A percentile compares a stretch with the other conserved stretches of the same genome.
Evolutionary conservation across 2,329 filamentous ascomycete genomes (phyloP).

Genomic region (Neofusicoccum laricinum): DNA sequence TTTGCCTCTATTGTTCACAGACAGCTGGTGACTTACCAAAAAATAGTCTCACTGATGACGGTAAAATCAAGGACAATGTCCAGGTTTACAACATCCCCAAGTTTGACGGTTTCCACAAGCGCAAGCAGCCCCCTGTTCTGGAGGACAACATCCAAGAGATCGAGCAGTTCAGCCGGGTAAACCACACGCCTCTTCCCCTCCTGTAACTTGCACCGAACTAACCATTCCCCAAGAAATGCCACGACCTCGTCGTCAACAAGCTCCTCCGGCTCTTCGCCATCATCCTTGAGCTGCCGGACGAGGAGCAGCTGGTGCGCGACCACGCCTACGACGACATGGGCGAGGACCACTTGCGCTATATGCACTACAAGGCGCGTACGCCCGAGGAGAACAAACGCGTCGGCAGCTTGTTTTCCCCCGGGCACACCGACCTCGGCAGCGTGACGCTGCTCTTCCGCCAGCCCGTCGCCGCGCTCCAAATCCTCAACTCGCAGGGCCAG

Average conservation of each 20-base stretch:
- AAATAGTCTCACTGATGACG: constrained; percentile 26
- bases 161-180: constrained; percentile 46
- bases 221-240: constrained; percentile 33
- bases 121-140: constrained; percentile 47
- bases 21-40: too few relatives aligned
- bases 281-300: constrained; percentile 58
- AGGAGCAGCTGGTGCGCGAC: constrained; percentile 54
- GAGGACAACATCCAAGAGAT: constrained; percentile 53
- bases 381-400: constrained; percentile 47
- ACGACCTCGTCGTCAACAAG: constrained; percentile 55
- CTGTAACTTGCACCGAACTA: background rate
- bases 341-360: constrained; percentile 62
- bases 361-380: constrained; percentile 55
- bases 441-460: constrained; percentile 59
- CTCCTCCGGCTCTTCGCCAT: constrained; percentile 61
- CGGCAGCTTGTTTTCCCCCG: constrained; percentile 45
- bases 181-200: background rate
- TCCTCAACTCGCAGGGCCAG: constrained; percentile 37
- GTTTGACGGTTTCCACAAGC: constrained; percentile 42
- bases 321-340: constrained; percentile 59
- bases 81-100: constrained; percentile 62
- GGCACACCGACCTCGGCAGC: constrained; percentile 57
- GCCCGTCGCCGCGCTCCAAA: constrained; percentile 57
- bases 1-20: constrained; percentile 17
- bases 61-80: constrained; percentile 51